Evolutionary conservation across 495 filamentous ascomycete species (phyloP).

Genomic region (Aspergillus asperescens): DNA sequence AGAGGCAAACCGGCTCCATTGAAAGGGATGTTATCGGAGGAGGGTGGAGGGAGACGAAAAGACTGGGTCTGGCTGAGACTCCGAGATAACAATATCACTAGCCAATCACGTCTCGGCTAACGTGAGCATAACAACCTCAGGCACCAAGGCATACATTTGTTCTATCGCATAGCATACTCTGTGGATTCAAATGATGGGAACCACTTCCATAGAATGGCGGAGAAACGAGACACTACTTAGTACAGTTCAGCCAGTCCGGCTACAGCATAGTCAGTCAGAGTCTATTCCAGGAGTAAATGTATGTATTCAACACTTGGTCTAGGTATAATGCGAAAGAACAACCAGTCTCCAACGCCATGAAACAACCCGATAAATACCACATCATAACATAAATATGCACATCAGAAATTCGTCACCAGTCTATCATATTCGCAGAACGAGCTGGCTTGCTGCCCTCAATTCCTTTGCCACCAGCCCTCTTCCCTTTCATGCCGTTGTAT

Average conservation of each 20-base stretch:
- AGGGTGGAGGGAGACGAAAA: background rate
- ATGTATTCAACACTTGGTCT: background rate
- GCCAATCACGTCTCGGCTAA: background rate
- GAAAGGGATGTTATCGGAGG: background rate
- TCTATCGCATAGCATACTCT: no score
- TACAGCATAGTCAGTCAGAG: background rate
- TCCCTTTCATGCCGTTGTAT: conserved; percentile 51
- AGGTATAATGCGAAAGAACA: conserved; percentile 8
- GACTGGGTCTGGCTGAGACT: conserved; percentile 3
- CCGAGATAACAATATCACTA: background rate
- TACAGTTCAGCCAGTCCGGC: background rate
- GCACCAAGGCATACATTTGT: background rate
- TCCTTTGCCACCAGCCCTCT: conserved; percentile 51
- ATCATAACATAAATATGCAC: conserved; percentile 2
- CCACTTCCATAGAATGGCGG: no score
- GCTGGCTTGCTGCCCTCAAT: conserved; percentile 30
- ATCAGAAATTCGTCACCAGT: conserved; percentile 56
- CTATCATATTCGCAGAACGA: conserved; percentile 51
- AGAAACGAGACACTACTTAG: no score
- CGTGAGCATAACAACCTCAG: background rate
- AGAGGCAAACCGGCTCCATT: background rate
- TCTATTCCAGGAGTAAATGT: background rate
- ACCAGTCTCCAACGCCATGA: background rate
- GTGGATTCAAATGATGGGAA: no score
- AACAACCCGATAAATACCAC: conserved; percentile 2